Conservation (phyloP, 1,284 basidiomycete species). For the Malassezia dermatis region DNA sequence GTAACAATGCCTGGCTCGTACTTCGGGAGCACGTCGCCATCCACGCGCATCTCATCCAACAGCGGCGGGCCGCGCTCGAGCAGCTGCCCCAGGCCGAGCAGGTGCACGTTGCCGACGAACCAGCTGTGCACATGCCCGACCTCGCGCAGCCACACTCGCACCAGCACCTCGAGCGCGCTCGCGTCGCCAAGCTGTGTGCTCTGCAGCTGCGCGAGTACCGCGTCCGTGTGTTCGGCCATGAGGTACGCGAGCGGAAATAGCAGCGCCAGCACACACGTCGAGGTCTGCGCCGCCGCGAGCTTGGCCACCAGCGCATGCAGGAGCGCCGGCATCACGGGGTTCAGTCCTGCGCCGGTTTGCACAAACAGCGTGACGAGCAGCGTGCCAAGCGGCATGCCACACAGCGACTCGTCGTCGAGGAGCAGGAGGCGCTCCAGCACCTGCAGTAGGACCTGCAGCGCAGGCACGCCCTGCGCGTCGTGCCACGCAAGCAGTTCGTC, state of each 20-base stretch:
- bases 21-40: slow-evolving; percentile 69
- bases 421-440: slow-evolving; percentile 32
- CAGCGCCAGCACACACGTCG: slow-evolving; percentile 68
- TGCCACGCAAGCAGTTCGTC: slow-evolving; percentile 61
- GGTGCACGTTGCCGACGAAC: slow-evolving; percentile 57
- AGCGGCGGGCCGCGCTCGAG: slow-evolving; percentile 60
- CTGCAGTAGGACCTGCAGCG: slow-evolving; percentile 29
- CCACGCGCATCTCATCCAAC: slow-evolving; percentile 62
- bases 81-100: slow-evolving; percentile 68
- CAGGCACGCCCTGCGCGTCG: slow-evolving; percentile 1
- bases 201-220: slow-evolving; percentile 50
- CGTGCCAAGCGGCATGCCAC: slow-evolving; percentile 82
- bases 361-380: slow-evolving; percentile 84
- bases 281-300: slow-evolving; percentile 71
- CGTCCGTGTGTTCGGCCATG: slow-evolving; percentile 54
- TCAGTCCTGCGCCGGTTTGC: slow-evolving; percentile 54
- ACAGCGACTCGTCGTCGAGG: slow-evolving; percentile 52
- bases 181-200: slow-evolving; percentile 25
- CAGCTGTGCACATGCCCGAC: slow-evolving; percentile 85
- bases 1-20: slow-evolving; percentile 66
- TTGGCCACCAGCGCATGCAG: slow-evolving; percentile 70
- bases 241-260: slow-evolving; percentile 86
- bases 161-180: slow-evolving; percentile 65
- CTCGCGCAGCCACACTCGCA: slow-evolving; percentile 85
- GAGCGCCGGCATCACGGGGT: slow-evolving; percentile 73